Percentiles rank a stretch among this genome's conserved stretches.
phyloP scores from a whole-genome alignment of 2,329 filamentous ascomycete species.

The Trichoderma breve region DNA sequence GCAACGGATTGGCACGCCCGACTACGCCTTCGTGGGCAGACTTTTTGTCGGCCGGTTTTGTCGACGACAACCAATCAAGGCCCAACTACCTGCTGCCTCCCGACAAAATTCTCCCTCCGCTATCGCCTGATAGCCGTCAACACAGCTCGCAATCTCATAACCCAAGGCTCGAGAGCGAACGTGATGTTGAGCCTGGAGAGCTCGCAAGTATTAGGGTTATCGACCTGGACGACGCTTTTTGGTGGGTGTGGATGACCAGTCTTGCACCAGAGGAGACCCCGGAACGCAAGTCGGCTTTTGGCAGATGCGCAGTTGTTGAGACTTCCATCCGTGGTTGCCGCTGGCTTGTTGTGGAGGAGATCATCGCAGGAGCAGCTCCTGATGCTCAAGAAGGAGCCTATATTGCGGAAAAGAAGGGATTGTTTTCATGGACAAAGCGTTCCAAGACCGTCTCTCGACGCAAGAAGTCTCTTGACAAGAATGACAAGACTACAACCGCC shows the following conservation, averaged over 20 bases:
- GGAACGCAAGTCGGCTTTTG: conserved; percentile 86
- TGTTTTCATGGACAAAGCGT: conserved; percentile 81
- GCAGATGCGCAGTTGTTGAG: conserved; percentile 87
- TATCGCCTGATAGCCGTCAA: conserved; percentile 64
- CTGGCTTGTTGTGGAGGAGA: conserved; percentile 95
- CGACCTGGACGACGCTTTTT: conserved; percentile 91
- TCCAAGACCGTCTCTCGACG: conserved; percentile 62
- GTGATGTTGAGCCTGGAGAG: conserved; percentile 81
- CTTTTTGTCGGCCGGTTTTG: conserved; percentile 90
- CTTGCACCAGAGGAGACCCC: conserved; percentile 85
- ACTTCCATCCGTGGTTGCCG: conserved; percentile 76
- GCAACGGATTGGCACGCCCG: conserved; percentile 67
- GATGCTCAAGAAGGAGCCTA: conserved; percentile 83
- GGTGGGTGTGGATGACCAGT: conserved; percentile 99
- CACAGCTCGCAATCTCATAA: conserved; percentile 84
- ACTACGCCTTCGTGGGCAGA: conserved; percentile 98
- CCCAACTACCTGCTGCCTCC: conserved; percentile 78
- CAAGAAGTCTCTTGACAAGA: conserved; percentile 56
- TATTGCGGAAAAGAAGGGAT: conserved; percentile 91
- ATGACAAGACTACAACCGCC: conserved; percentile 43
- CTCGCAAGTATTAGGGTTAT: conserved; percentile 86
- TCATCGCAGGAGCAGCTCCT: conserved; percentile 86
- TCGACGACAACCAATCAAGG: conserved; percentile 67
- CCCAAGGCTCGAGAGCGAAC: conserved; percentile 66
- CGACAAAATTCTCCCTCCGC: conserved; percentile 85